Base-by-base conservation (phyloP, 2,329 filamentous ascomycete species). In the Pseudogymnoascus sp. region DNA sequence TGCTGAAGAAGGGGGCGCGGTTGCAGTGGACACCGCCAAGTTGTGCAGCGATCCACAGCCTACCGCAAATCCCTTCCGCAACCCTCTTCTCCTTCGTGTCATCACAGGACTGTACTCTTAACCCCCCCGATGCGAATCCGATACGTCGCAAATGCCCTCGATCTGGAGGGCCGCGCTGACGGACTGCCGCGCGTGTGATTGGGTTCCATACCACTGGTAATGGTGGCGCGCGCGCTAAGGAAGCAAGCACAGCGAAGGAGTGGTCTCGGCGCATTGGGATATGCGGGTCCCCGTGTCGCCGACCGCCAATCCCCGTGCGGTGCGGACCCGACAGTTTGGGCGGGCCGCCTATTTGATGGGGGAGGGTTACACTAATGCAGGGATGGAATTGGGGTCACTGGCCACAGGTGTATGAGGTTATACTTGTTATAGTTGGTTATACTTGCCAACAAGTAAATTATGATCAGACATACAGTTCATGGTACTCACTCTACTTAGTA, bases 281-380 rank as follows among this genome's bases (percentile, higher is more conserved):
- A 34, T 56, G 28, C 49, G 28, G 49, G 28, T 56, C 28, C n/a
- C 46, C 46, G 28, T 56, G n/a, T 34, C 25, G 46, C 49, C 49
- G 49, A 18, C 49, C 49, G 49, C 49, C 49, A 56, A 56, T 56
- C 49, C 49, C 49, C 28, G n/a, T 56, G 49, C 28, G 49, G 18
- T 5, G 14, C 28, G 3, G 49, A 56, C 49, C 49, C 49, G 49
- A 34, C 49, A 21, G 49, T 34, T 56, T 56, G 49, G 49, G n/a
- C 12, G 28, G n/a, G 16, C 49, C 49, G 49, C 28, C n/a, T 7
- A 31, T 16, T 16, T 56, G n/a, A 34, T 56, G 25, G 28, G 28
- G 5, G 9, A 18, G 8, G 28, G 49, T 34, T 34, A 34, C 49
- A 56, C 49, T 56, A 56, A 56, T 21, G 49, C 28, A 56, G 28